phyloP scores from a whole-genome alignment of 1,284 basidiomycete species.

The Apiotrichum mycotoxinovorans region DNA sequence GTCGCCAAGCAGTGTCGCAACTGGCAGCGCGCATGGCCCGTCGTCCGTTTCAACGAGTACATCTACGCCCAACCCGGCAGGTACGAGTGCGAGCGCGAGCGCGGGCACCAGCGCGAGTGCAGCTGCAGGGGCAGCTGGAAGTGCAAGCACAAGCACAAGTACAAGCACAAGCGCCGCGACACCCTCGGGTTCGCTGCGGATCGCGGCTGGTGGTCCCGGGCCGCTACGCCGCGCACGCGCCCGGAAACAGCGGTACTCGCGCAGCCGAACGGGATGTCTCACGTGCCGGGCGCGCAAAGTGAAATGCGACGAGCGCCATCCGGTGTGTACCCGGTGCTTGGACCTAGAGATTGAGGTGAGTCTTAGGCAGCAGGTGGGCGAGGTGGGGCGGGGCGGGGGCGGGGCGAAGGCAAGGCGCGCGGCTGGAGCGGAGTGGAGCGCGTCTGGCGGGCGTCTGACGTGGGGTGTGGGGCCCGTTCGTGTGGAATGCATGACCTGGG shows the following conservation, averaged over 20 bases:
- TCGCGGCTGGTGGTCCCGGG: not conserved
- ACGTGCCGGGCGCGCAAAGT: slow-evolving; percentile 14
- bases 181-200: no score
- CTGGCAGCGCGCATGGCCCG: no score
- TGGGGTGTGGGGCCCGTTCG: no score
- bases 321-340: slow-evolving; percentile 2
- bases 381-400: not conserved
- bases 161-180: not conserved
- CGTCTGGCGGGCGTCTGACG: not conserved
- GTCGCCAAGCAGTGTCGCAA: no score
- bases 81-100: no score
- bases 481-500: no score
- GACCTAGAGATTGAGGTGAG: slow-evolving; percentile 4
- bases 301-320: slow-evolving; percentile 19
- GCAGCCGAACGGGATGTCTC: slow-evolving; percentile 6
- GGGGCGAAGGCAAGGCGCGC: not conserved
- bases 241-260: slow-evolving; percentile 6
- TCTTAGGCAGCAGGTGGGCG: not conserved
- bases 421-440: no score
- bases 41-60: no score
- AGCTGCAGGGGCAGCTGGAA: no score
- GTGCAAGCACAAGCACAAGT: not conserved
- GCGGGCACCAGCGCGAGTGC: not conserved
- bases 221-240: not conserved
- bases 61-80: no score